These are phyloP conservation scores for Acanthamoeba polyphaga DNA, from an alignment of 208 protist genomes.

Conservation along the genomic window DNA sequence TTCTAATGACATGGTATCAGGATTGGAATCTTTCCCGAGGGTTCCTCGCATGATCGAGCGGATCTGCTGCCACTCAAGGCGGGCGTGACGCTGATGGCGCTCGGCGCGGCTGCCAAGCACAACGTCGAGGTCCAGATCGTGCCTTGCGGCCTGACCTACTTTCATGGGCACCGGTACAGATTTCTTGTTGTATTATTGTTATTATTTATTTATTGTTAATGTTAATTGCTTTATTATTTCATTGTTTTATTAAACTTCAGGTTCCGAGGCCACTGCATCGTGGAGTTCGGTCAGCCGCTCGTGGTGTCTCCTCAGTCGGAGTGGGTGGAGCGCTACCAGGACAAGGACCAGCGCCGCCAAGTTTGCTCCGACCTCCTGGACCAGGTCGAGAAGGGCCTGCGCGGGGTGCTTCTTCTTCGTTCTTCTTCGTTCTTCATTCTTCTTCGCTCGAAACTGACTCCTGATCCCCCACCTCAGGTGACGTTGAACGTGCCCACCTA, in stretches of 20 bases:
- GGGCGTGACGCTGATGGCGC: constrained; percentile 56
- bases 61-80: constrained; percentile 68
- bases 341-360: constrained; percentile 3
- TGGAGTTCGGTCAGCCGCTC: constrained; percentile 25
- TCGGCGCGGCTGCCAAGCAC: constrained; percentile 47
- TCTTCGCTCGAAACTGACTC: neutral
- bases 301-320: neutral
- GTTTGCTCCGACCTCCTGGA: constrained; percentile 32
- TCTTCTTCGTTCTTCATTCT: no score
- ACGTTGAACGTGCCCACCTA: constrained; percentile 41
- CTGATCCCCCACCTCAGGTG: neutral
- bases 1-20: neutral
- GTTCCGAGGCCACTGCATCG: neutral
- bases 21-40: constrained; percentile 71
- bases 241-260: neutral
- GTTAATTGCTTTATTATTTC: neutral
- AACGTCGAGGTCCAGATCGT: constrained; percentile 20
- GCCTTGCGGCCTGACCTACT: constrained; percentile 64
- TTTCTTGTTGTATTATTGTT: neutral
- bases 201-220: neutral
- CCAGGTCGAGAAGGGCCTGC: constrained; percentile 1
- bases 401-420: neutral
- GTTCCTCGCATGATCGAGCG: constrained; percentile 37
- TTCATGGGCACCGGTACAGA: constrained; percentile 22
- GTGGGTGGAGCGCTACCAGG: neutral